phyloP scores from a whole-genome alignment of 306 rosid species.

The Benincasa hispida region DNA sequence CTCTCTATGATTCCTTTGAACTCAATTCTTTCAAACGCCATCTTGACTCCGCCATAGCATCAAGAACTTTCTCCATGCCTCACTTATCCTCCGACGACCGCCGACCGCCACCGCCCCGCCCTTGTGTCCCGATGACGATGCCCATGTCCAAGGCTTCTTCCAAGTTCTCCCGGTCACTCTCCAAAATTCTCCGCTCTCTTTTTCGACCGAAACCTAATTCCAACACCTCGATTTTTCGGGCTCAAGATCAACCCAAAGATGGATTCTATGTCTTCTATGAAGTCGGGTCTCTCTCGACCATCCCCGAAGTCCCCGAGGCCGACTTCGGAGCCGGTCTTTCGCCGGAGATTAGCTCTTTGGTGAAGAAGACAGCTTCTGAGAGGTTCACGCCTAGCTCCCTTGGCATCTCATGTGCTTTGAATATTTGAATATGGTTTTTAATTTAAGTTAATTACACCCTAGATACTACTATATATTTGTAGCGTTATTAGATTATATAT shows the following conservation, averaged over 20 bases:
- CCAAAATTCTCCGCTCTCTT: conserved; percentile 50
- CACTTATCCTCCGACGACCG: conserved; percentile 8
- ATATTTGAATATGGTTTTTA: background rate
- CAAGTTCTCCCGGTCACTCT: conserved; percentile 54
- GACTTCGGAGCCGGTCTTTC: conserved; percentile 27
- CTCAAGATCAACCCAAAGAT: conserved; percentile 23
- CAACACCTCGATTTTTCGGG: conserved; percentile 7
- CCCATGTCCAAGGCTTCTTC: conserved; percentile 22
- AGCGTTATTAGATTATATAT: background rate
- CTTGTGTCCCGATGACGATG: background rate
- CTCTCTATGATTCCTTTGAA: conserved; percentile 58
- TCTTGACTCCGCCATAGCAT: conserved; percentile 41
- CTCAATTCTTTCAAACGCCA: conserved; percentile 41
- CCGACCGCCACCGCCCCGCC: background rate
- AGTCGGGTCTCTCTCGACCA: conserved; percentile 55
- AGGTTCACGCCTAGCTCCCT: conserved; percentile 29
- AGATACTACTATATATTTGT: background rate
- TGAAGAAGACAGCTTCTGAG: conserved; percentile 39
- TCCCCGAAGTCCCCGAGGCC: conserved; percentile 54
- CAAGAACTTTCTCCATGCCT: conserved; percentile 43
- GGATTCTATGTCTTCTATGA: conserved; percentile 51
- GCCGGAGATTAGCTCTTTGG: conserved; percentile 48
- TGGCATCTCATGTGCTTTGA: conserved; percentile 33
- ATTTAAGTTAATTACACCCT: background rate
- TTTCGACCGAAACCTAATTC: conserved; percentile 29